These are phyloP conservation scores for Globisporangium perplexum DNA, from an alignment of 352 stramenopile genomes.

Conservation along the genomic window DNA sequence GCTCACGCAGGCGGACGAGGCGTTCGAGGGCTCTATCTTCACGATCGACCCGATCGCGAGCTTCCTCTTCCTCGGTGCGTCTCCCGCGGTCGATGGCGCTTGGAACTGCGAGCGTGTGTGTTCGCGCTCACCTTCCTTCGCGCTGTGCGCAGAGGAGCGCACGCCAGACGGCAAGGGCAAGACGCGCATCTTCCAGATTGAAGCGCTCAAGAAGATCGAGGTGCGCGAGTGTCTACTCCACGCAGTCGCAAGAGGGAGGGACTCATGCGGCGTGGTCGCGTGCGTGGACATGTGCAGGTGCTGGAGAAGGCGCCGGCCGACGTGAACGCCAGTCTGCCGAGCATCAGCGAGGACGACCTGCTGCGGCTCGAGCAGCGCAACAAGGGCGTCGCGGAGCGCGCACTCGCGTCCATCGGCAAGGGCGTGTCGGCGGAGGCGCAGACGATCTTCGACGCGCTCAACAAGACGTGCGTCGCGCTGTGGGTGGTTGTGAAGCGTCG, in stretches of 20 bases:
- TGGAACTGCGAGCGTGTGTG: too few relatives aligned
- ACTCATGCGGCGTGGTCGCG: background rate
- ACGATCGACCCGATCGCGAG: slow-evolving; percentile 71
- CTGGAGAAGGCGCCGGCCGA: slow-evolving; percentile 44
- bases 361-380: slow-evolving; percentile 71
- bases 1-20: slow-evolving; percentile 35
- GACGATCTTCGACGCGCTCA: slow-evolving; percentile 82
- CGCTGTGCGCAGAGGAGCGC: slow-evolving; percentile 38
- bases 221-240: slow-evolving; percentile 14
- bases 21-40: slow-evolving; percentile 70
- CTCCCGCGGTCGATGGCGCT: too few relatives aligned
- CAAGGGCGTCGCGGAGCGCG: slow-evolving; percentile 58
- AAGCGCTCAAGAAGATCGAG: slow-evolving; percentile 63
- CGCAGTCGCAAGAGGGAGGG: too few relatives aligned
- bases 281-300: slow-evolving; percentile 20
- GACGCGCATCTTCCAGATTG: slow-evolving; percentile 71
- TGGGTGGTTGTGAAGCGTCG: too few relatives aligned
- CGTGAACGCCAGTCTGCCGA: slow-evolving; percentile 34
- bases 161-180: slow-evolving; percentile 46
- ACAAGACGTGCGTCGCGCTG: slow-evolving; percentile 67
- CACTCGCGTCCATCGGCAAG: slow-evolving; percentile 77
- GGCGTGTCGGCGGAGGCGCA: slow-evolving; percentile 65
- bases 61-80: slow-evolving; percentile 72
- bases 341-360: slow-evolving; percentile 66
- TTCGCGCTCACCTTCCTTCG: background rate